phyloP scores from a whole-genome alignment of 306 rosid genomes.

The Acacia melanoxylon region DNA sequence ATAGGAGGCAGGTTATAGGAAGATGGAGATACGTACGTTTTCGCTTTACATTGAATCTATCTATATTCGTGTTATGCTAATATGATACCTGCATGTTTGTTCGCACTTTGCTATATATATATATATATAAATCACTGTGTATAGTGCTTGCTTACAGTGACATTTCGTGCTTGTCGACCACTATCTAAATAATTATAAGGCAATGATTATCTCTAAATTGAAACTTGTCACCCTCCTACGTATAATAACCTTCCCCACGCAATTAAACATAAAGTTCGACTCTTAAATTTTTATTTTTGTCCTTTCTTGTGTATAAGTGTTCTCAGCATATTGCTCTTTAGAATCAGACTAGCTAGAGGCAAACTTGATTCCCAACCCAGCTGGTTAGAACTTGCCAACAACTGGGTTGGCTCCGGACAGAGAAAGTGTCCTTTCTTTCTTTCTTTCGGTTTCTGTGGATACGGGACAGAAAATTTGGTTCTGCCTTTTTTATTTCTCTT shows the following conservation, averaged over 20 bases:
- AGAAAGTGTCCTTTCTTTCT: background rate
- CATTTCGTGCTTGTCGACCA: conserved; percentile 18
- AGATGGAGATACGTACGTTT: conserved; percentile 29
- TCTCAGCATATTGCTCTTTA: background rate
- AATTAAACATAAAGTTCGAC: conserved; percentile 7
- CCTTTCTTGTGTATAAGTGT: background rate
- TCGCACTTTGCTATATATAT: background rate
- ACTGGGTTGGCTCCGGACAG: background rate
- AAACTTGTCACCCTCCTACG: conserved; percentile 4
- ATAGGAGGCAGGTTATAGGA: conserved; percentile 30
- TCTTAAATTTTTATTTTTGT: background rate
- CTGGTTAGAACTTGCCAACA: conserved; percentile 9
- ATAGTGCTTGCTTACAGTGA: conserved; percentile 33
- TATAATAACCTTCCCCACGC: background rate
- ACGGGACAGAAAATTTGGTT: background rate
- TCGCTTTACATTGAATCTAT: conserved; percentile 3
- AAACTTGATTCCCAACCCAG: conserved; percentile 1
- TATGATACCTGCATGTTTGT: conserved; percentile 40
- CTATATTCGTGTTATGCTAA: conserved; percentile 14
- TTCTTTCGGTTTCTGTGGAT: background rate
- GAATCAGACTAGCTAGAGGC: background rate
- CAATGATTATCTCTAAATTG: conserved; percentile 29
- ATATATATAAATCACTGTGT: background rate
- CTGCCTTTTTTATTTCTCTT: background rate
- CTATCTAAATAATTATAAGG: conserved; percentile 15